Evolutionary conservation across 2,329 filamentous ascomycete genomes (phyloP).

Genomic region (Sclerotinia subarctica): DNA sequence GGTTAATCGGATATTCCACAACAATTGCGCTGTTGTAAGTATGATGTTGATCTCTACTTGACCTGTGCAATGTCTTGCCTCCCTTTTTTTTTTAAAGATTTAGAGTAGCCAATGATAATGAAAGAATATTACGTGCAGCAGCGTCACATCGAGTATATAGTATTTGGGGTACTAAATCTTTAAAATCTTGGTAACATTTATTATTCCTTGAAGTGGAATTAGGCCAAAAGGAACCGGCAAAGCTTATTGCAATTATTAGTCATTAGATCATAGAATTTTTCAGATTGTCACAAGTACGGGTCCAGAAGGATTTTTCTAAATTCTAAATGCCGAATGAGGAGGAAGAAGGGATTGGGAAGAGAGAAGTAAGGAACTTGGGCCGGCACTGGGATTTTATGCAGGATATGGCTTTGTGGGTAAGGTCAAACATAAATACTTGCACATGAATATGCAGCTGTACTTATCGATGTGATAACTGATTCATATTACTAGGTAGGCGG

Average conservation of each 20-base stretch:
- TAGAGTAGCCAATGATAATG: conserved; percentile 11
- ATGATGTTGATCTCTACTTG: conserved; percentile 18
- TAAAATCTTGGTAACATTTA: conserved; percentile 11
- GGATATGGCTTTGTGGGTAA: no score
- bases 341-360: background rate
- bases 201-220: background rate
- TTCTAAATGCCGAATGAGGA: background rate
- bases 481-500: background rate
- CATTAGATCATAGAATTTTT: background rate
- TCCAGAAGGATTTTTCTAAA: background rate
- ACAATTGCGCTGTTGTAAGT: conserved; percentile 2
- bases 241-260: background rate
- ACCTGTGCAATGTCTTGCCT: conserved; percentile 13
- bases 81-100: background rate
- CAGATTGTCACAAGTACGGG: background rate
- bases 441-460: no score
- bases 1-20: conserved; percentile 1
- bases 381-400: background rate
- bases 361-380: background rate
- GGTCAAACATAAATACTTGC: no score
- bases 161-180: conserved; percentile 5
- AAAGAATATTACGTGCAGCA: conserved; percentile 21
- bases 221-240: background rate
- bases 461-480: no score
- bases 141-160: conserved; percentile 7